These are phyloP conservation scores for Claviceps pazoutovae DNA, from an alignment of 2,329 filamentous ascomycete species.

Conservation along the genomic window DNA sequence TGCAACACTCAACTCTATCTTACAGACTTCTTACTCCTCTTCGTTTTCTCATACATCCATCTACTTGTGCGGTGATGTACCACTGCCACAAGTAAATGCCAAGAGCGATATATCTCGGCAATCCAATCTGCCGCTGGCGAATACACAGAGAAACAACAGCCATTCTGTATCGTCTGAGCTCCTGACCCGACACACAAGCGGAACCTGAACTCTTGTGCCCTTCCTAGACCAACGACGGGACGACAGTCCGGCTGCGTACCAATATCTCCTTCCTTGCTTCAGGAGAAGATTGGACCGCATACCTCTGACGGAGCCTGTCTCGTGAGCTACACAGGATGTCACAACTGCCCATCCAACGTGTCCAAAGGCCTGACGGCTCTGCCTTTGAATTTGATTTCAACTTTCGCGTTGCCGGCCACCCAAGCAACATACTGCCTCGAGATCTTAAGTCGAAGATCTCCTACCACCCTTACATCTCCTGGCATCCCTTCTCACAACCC, in stretches of 20 bases:
- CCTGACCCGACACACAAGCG: background rate
- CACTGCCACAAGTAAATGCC: background rate
- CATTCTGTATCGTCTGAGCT: background rate
- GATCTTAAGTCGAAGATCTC: conserved; percentile 8
- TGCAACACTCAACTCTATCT: background rate
- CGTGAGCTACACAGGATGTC: conserved; percentile 19
- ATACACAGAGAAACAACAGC: background rate
- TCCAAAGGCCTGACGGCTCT: conserved; percentile 11
- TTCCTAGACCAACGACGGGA: background rate
- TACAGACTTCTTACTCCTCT: background rate
- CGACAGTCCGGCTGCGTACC: conserved; percentile 1
- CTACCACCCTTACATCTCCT: conserved; percentile 5
- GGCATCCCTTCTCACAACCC: background rate
- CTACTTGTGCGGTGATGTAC: background rate
- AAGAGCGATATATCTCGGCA: background rate
- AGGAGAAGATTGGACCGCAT: conserved; percentile 15
- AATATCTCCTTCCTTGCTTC: conserved; percentile 8
- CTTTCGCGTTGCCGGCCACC: conserved; percentile 7
- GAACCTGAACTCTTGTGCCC: background rate
- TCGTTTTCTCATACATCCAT: background rate
- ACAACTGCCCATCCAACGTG: conserved; percentile 15
- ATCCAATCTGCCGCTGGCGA: background rate
- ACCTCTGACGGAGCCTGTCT: conserved; percentile 15
- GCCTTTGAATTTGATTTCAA: conserved; percentile 12
- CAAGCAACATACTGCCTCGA: background rate